Evolutionary conservation across 2,329 filamentous ascomycete species (phyloP), one percentile per base, ranked within the genome.

Genomic region (Phyllosticta citribraziliensis): DNA sequence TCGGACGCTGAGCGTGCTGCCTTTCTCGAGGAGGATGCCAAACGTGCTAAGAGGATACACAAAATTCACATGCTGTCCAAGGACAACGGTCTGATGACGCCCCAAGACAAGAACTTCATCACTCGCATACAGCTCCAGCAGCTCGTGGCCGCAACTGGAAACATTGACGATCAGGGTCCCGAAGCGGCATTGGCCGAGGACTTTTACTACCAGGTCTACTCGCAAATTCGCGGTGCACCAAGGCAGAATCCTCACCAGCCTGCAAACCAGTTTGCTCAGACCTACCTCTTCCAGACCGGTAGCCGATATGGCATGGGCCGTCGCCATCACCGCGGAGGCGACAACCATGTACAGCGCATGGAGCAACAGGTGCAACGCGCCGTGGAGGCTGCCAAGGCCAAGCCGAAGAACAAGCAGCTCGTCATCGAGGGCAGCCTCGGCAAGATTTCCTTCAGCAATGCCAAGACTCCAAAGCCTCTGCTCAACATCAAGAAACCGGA

Each of bases 81-180:
- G 76, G 91, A 96, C 69, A 99, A 99, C 70, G 94, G 94, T 24
- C 78, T 99, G 64, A 99, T 99, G 94, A 99, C 94, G 3, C 94
- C 94, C 0, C 93, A 97, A 71, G 94, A 99, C 76, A 99, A 99
- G 81, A 99, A 97, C 73, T 99, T 97, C 75, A 96, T 99, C 66
- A 97, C 94, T 5, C 87, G 94, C 19, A 99, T 99, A 66, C 94
- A 99, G 73, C 82, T 99, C 58, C 94, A 99, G 76, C 94, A 99
- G 72, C 83, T 99, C 40, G 90, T 99, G 59, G 87, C 93, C 11
- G 92, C 94, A 9, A 96, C 91, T 24, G 93, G 93, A 10, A 94
- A 91, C 68, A 83, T 91, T 3, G 87, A 87, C 58, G 91, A 96
- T 64, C 83, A 87, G 54, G 88, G 88, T 54, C 84, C 86, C 0